phyloP scores from a whole-genome alignment of 305 asterid genomes.

The Fraxinus nigra region DNA sequence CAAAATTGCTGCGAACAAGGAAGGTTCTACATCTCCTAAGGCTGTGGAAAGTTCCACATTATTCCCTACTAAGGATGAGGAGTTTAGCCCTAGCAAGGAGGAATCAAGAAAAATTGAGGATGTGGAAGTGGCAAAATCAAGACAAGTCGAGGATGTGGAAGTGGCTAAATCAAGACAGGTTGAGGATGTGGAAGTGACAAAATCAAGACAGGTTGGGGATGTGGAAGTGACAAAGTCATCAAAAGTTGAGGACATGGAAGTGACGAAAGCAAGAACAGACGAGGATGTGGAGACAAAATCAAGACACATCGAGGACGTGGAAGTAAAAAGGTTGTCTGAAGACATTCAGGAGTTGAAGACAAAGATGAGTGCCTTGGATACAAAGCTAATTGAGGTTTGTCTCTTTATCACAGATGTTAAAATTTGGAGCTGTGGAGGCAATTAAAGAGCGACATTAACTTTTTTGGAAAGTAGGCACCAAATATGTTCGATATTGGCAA shows the following conservation, averaged over 20 bases:
- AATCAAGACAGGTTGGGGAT: background rate
- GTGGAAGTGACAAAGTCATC: background rate
- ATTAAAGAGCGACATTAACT: background rate
- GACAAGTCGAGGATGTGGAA: constrained; percentile 28
- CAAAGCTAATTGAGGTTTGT: constrained; percentile 69
- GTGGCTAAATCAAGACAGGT: constrained; percentile 22
- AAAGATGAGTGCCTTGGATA: constrained; percentile 48
- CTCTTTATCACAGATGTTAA: constrained; percentile 12
- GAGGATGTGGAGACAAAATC: constrained; percentile 27
- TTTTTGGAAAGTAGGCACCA: constrained; percentile 2
- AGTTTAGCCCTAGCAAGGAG: background rate
- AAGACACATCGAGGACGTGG: constrained; percentile 37
- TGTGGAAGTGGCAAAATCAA: background rate
- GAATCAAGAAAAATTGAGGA: background rate
- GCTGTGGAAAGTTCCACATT: background rate
- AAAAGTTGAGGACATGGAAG: background rate
- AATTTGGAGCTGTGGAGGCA: constrained; percentile 14
- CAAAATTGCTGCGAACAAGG: background rate
- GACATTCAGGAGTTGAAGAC: constrained; percentile 56
- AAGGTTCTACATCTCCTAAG: background rate
- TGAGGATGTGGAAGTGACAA: constrained; percentile 34
- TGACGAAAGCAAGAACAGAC: background rate
- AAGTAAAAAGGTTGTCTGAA: constrained; percentile 35
- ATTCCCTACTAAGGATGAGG: background rate
- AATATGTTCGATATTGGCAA: background rate